Evolutionary conservation across 2,329 filamentous ascomycete genomes (phyloP).

Genomic region (Claviceps sp.): DNA sequence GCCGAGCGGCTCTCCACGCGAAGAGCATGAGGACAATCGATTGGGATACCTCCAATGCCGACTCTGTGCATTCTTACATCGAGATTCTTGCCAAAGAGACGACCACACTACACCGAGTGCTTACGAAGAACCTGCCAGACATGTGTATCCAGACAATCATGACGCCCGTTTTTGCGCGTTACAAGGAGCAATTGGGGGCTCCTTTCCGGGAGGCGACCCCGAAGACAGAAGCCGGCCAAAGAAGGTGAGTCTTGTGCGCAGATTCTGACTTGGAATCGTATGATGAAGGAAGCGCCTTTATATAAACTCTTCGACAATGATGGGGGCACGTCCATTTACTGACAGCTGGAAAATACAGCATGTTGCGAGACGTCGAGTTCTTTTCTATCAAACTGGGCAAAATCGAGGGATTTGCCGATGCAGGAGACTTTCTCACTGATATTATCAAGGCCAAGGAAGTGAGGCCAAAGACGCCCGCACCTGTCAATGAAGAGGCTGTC

Average conservation of each 20-base stretch:
- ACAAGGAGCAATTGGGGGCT: conserved; percentile 64
- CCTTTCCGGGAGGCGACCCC: conserved; percentile 54
- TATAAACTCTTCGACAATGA: too few species aligned
- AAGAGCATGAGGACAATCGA: conserved; percentile 60
- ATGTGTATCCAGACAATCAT: conserved; percentile 70
- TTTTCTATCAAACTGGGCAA: conserved; percentile 60
- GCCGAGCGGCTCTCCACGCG: conserved; percentile 59
- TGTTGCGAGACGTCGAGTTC: conserved; percentile 63
- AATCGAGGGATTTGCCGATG: conserved; percentile 64
- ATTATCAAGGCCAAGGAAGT: conserved; percentile 49
- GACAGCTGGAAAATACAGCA: conserved; percentile 31
- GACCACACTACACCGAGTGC: conserved; percentile 66
- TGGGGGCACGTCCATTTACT: neutral
- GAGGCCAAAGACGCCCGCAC: conserved; percentile 10
- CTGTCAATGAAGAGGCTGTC: conserved; percentile 7
- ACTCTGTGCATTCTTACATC: conserved; percentile 56
- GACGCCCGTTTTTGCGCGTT: conserved; percentile 69
- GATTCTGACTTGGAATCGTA: too few species aligned
- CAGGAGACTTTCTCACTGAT: conserved; percentile 54
- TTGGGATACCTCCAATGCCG: conserved; percentile 46
- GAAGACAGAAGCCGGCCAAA: conserved; percentile 52
- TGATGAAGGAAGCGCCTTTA: too few species aligned
- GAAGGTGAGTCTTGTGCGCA: conserved; percentile 42
- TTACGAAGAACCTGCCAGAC: conserved; percentile 70
- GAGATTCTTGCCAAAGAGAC: conserved; percentile 81